Base-by-base conservation (phyloP, 2,329 filamentous ascomycete genomes). In the Shiraia sp. region DNA sequence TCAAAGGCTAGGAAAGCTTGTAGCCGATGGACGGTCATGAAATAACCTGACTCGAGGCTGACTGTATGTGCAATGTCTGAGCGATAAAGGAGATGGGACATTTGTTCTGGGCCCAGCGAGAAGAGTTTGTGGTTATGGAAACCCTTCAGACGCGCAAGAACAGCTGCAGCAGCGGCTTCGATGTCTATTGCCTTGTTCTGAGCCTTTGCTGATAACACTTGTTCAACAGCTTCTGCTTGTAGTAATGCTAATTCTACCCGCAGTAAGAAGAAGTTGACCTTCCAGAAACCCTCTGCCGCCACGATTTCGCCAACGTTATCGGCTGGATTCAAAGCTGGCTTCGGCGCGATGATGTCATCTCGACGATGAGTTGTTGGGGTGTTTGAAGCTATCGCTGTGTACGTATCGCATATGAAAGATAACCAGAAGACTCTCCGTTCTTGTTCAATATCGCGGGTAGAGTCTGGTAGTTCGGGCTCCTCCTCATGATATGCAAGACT, bases 351-450 rank as follows among this genome's bases (percentile, higher is more conserved):
- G 16, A 60, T 49, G 26, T 62, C 56, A 14, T 53, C 55, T 8
- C 48, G 51, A 6, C 44, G 53, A 17, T 57, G 51, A 7, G 56
- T 56, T 2, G 42, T 52, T 0, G 51, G 51, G 6, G 45, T 33
- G 23, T 55, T 59, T 13, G 44, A 47, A 4, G 55, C 13, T 3
- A 61, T 53, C n/a, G 36, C 49, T 14, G 49, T 36, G 3, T 43
- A 51, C 2, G 54, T 55, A 24, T 55, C 53, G 6, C 43, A 34
- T 23, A 55, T 42, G 41, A 59, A 62, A 10, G 50, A 52, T 12
- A 63, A 45, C 55, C 60, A 61, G 36, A 61, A 61, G 4, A 57
- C 49, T 4, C 58, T 47, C 6, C 48, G 41, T 29, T 59, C 39
- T 17, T 62, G 53, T 36, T 57, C 49, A 4, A 48, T 30, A 9